These are phyloP conservation scores for Flagelloscypha sp. DNA, from an alignment of 768 basidiomycete species.

Conservation along the genomic window DNA sequence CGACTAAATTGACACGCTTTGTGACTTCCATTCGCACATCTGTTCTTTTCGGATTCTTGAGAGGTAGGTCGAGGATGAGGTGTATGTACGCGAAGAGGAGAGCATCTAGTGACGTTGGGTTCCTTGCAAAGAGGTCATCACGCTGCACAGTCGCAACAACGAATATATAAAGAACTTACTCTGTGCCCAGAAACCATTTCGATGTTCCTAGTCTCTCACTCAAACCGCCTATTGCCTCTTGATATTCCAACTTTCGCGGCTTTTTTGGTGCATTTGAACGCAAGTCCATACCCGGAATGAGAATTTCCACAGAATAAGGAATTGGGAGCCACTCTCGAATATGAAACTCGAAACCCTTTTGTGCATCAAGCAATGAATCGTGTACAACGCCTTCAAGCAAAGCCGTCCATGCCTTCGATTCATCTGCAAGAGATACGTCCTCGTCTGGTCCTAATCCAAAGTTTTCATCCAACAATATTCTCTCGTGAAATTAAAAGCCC, in stretches of 20 bases:
- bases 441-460: too few species aligned
- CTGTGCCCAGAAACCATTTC: slow-evolving; percentile 74
- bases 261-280: too few species aligned
- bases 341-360: too few species aligned
- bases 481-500: too few species aligned
- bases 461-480: too few species aligned
- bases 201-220: slow-evolving; percentile 70
- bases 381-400: slow-evolving; percentile 73
- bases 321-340: too few species aligned
- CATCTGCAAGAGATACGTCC: too few species aligned
- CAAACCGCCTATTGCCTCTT: slow-evolving; percentile 63
- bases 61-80: slow-evolving; percentile 38
- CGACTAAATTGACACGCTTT: slow-evolving; percentile 66
- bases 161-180: slow-evolving; percentile 30
- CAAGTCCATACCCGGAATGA: too few species aligned
- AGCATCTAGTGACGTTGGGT: slow-evolving; percentile 75
- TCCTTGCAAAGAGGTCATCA: slow-evolving; percentile 29
- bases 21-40: slow-evolving; percentile 56
- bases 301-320: too few species aligned
- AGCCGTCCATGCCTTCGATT: slow-evolving; percentile 77
- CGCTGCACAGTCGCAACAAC: slow-evolving; percentile 1
- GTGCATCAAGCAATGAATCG: too few species aligned
- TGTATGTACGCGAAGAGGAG: slow-evolving; percentile 78
- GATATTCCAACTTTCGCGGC: slow-evolving; percentile 57
- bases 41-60: too few species aligned